These are phyloP conservation scores for Cryptococcus sp. DNA, from an alignment of 1,284 basidiomycete genomes.

Conservation along the genomic window DNA sequence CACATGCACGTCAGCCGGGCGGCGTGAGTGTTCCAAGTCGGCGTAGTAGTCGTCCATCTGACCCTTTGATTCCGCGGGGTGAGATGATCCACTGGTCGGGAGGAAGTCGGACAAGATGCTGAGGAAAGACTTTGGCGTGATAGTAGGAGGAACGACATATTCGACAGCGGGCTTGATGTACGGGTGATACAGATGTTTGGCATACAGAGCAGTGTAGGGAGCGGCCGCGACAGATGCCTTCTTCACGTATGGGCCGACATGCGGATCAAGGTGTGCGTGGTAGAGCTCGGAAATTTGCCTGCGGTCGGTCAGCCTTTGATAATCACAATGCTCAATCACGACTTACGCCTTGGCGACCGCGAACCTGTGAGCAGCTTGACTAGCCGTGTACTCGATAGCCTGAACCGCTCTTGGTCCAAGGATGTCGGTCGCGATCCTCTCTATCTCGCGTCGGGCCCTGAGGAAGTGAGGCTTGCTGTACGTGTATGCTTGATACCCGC, in stretches of 20 bases:
- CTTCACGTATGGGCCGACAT: conserved; percentile 30
- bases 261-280: conserved; percentile 25
- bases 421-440: conserved; percentile 31
- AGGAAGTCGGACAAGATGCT: conserved; percentile 42
- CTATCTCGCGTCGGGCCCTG: conserved; percentile 28
- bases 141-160: conserved; percentile 29
- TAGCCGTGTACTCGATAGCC: conserved; percentile 21
- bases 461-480: conserved; percentile 37
- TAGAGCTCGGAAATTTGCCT: conserved; percentile 27
- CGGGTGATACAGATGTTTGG: conserved; percentile 27
- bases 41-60: conserved; percentile 26
- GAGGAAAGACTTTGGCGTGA: conserved; percentile 42
- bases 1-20: conserved; percentile 20
- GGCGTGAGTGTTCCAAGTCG: conserved; percentile 15
- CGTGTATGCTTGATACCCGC: conserved; percentile 33
- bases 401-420: conserved; percentile 32
- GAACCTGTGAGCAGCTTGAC: conserved; percentile 19
- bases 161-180: conserved; percentile 28
- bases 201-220: conserved; percentile 25
- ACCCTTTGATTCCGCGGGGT: conserved; percentile 27
- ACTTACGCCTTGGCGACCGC: conserved; percentile 38
- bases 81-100: conserved; percentile 17
- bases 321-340: not conserved
- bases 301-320: not conserved
- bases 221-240: conserved; percentile 13